phyloP scores from a whole-genome alignment of 352 stramenopile genomes.

The Globisporangium nunn region DNA sequence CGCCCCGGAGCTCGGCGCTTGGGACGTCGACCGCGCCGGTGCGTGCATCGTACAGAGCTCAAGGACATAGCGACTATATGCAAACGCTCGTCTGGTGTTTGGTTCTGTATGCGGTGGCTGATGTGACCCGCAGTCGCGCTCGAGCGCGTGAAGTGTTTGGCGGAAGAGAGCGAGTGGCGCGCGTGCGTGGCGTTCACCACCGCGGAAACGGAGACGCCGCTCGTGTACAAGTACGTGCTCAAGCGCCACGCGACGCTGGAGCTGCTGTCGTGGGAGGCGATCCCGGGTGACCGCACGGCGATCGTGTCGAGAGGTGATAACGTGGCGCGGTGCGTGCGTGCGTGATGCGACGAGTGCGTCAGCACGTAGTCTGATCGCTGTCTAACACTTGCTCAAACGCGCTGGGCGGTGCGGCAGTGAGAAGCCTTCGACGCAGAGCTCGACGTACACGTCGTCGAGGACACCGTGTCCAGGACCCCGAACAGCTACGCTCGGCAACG shows the following conservation, averaged over 20 bases:
- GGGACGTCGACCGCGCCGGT: conserved; percentile 52
- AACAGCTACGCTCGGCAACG: conserved; percentile 41
- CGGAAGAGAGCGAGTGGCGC: conserved; percentile 34
- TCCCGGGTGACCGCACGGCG: conserved; percentile 62
- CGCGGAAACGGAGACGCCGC: conserved; percentile 10
- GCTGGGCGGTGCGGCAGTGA: conserved; percentile 19
- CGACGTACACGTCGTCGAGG: conserved; percentile 31
- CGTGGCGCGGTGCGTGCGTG: conserved; percentile 41
- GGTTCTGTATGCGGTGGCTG: not conserved
- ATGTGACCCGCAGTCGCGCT: conserved; percentile 30
- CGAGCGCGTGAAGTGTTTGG: conserved; percentile 18
- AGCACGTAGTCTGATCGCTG: no score
- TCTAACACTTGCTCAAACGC: not conserved
- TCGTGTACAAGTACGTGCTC: conserved; percentile 82
- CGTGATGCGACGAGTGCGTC: no score
- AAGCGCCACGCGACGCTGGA: conserved; percentile 27
- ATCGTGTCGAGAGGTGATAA: conserved; percentile 35
- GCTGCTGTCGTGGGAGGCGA: conserved; percentile 61
- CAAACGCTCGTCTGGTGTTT: no score
- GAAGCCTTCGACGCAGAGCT: conserved; percentile 41
- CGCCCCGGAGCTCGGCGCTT: conserved; percentile 44
- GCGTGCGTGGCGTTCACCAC: conserved; percentile 22
- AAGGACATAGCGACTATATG: no score
- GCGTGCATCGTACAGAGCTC: not conserved
- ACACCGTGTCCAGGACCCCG: conserved; percentile 37